These are phyloP conservation scores for Vanderwaltozyma tropicalis DNA, from an alignment of 805 yeast species.

Conservation along the genomic window DNA sequence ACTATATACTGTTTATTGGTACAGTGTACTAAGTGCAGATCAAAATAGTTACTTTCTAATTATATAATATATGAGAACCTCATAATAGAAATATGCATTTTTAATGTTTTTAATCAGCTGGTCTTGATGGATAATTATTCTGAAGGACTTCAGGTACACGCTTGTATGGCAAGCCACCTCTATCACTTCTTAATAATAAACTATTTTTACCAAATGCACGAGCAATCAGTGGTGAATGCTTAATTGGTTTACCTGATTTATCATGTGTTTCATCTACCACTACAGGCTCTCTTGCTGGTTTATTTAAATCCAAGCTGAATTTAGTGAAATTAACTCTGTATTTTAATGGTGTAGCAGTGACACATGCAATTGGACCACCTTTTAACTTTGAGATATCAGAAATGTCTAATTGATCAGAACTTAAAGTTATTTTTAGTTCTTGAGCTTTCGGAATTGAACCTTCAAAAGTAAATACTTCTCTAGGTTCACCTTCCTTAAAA, in stretches of 20 bases:
- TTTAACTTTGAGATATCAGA: constrained; percentile 23
- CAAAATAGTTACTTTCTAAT: no score
- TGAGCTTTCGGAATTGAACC: constrained; percentile 12
- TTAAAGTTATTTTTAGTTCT: constrained; percentile 11
- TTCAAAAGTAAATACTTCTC: constrained; percentile 18
- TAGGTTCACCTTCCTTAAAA: constrained; percentile 27
- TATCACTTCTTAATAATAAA: constrained; percentile 22
- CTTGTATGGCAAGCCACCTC: constrained; percentile 30
- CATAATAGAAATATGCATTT: no score
- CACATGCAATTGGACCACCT: constrained; percentile 23
- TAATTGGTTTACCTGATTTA: constrained; percentile 2
- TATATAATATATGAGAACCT: no score
- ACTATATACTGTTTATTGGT: no score
- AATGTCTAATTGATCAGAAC: constrained; percentile 6
- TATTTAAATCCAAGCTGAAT: constrained; percentile 20
- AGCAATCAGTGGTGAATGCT: constrained; percentile 19
- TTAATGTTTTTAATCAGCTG: constrained; percentile 1
- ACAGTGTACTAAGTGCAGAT: no score
- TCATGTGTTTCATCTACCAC: constrained; percentile 9
- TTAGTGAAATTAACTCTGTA: constrained; percentile 20
- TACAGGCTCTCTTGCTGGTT: constrained; percentile 23
- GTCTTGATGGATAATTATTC: constrained; percentile 22
- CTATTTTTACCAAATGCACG: constrained; percentile 28
- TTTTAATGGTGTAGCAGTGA: constrained; percentile 14
- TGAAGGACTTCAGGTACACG: constrained; percentile 24